Conservation (phyloP, 2,329 filamentous ascomycete genomes). For the Phyllachora maydis region DNA sequence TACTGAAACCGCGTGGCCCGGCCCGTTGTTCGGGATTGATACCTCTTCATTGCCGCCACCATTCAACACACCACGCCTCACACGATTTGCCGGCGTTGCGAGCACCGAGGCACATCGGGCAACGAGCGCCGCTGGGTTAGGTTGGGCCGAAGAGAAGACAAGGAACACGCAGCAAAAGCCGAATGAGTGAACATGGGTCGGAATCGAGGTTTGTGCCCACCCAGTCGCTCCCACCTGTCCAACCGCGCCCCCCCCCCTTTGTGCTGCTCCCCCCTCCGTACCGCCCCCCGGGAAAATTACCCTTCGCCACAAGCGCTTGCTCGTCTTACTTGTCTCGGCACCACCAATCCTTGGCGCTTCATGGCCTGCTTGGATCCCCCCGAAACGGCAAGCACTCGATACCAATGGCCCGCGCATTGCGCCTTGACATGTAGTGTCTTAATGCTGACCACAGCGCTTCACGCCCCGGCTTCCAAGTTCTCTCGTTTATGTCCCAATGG, state of each 20-base stretch:
- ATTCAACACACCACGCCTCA: too few species aligned
- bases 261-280: conserved; percentile 1
- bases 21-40: too few species aligned
- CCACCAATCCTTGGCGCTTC: conserved; percentile 1
- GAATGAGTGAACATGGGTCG: conserved; percentile 33
- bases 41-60: too few species aligned
- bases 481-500: conserved; percentile 77
- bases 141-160: conserved; percentile 1
- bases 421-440: conserved; percentile 6
- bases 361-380: conserved; percentile 1
- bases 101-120: too few species aligned
- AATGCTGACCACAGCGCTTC: conserved; percentile 12
- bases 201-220: conserved; percentile 29
- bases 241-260: conserved; percentile 4
- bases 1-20: too few species aligned
- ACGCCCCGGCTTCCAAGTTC: conserved; percentile 37
- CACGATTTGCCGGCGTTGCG: too few species aligned
- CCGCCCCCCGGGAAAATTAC: conserved; percentile 1
- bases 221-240: conserved; percentile 2
- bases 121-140: too few species aligned
- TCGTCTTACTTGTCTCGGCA: neutral
- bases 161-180: conserved; percentile 4
- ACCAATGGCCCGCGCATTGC: too few species aligned
- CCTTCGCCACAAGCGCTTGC: conserved; percentile 1
- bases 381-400: too few species aligned